These are phyloP conservation scores for Aspergillus coremiiformis DNA, from an alignment of 495 filamentous ascomycete species.

Conservation along the genomic window DNA sequence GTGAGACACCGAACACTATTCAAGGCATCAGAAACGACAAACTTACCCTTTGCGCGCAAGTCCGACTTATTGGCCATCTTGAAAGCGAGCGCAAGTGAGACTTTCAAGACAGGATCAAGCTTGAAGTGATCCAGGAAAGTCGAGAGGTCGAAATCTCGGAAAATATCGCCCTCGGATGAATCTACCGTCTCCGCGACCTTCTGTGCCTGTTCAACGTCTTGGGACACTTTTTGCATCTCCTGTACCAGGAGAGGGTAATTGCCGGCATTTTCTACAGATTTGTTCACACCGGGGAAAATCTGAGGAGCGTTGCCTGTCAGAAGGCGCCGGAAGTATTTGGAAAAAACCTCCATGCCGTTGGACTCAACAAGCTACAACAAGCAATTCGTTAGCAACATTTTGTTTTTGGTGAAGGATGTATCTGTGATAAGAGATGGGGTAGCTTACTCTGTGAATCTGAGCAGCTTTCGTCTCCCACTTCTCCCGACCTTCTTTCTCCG, in stretches of 20 bases:
- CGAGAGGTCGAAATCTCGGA: conserved; percentile 87
- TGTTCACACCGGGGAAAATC: conserved; percentile 70
- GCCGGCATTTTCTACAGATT: conserved; percentile 62
- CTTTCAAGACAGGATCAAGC: conserved; percentile 78
- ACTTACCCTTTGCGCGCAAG: conserved; percentile 79
- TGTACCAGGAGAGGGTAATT: conserved; percentile 74
- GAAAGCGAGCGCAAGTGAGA: conserved; percentile 81
- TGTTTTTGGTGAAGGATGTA: not conserved
- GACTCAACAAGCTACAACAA: conserved; percentile 71
- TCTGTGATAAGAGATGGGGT: not conserved
- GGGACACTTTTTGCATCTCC: conserved; percentile 77
- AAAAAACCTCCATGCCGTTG: conserved; percentile 94
- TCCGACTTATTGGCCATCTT: conserved; percentile 71
- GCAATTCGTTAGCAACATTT: not conserved
- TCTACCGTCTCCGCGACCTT: conserved; percentile 93
- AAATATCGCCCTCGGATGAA: conserved; percentile 76
- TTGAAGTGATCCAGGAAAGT: conserved; percentile 92
- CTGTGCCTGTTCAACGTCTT: conserved; percentile 70
- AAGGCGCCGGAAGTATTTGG: conserved; percentile 85
- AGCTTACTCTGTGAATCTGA: conserved; percentile 77
- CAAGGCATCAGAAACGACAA: conserved; percentile 3
- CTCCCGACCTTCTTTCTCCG: conserved; percentile 77
- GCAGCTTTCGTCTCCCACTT: conserved; percentile 94
- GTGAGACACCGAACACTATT: conserved; percentile 18
- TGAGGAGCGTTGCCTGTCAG: conserved; percentile 75